Base-by-base conservation (phyloP, 2,329 filamentous ascomycete species). In the Leptographium wingfieldii region DNA sequence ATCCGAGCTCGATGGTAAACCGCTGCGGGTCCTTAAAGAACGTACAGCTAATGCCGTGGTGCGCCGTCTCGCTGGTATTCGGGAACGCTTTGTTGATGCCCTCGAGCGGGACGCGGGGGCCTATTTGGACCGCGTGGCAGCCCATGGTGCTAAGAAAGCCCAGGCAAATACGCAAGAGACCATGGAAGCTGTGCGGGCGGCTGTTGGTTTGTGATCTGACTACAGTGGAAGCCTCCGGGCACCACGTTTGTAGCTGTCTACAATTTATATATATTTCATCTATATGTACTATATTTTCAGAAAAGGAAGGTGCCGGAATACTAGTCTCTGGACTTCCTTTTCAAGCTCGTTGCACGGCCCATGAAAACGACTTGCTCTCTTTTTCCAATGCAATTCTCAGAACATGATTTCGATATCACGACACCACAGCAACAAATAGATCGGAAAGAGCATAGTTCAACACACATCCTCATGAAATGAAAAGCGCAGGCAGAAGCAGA, bases 21-120 rank as follows among this genome's bases (percentile, higher is more conserved):
- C 70, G 49, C 75, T 90, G 66, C 76, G 76, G 10, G 75, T 75
- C 0, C 74, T 92, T 60, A 92, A 92, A 71, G 77, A 80, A 7
- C 74, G 76, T 65, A 83, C 90, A 5, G 80, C 82, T 0, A 77
- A 82, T 25, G 76, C 77, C 2, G 73, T 94, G 0, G 74, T 79
- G 5, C 64, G 66, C 7, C 78, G 78, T 1, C 69, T 90, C 19
- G 69, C 67, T 16, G 77, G 75, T 3, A 76, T 90, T 40, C 73
- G 84, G 27, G 76, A 79, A 52, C 73, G 76, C 40, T 90, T 85
- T 67, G 63, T 76, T 3, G 73, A 77, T 57, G 68, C 86, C 5
- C 71, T 85, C 48, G 46, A 62, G 63, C 46, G 58, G 43, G 63
- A 65, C 11, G 66, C 65, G n/a, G 70, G 67, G 19, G 59, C 55